Evolutionary conservation across 75 land plant genomes (phyloP).

Genomic region (Selaginella moellendorffii): DNA sequence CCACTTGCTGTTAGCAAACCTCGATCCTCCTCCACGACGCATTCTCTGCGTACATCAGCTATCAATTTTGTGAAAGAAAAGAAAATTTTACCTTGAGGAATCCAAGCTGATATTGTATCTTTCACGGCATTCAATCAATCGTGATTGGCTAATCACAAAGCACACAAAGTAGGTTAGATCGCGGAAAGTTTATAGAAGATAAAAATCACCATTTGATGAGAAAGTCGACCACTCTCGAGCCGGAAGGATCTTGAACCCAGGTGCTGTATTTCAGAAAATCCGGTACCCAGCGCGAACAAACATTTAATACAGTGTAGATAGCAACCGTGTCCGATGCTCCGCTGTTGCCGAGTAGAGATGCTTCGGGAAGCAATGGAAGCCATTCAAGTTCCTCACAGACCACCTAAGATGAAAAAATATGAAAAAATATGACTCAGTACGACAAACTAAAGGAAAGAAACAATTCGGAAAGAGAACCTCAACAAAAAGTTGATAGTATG

Average conservation of each 20-base stretch:
- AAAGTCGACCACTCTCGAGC: conserved; percentile 59
- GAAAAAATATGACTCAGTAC: not conserved
- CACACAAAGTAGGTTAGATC: not conserved
- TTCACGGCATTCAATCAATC: conserved; percentile 22
- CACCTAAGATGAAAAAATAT: conserved; percentile 29
- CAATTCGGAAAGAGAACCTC: conserved; percentile 45
- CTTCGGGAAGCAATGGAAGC: conserved; percentile 65
- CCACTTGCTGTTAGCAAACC: no score
- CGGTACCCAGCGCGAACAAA: conserved; percentile 72
- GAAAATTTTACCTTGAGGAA: not conserved
- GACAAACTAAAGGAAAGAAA: conserved; percentile 8
- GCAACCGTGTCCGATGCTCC: conserved; percentile 23
- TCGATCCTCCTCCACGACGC: conserved; percentile 3
- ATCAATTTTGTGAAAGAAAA: conserved; percentile 5
- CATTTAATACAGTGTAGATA: conserved; percentile 38
- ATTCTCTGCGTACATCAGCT: no score
- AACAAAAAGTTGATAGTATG: conserved; percentile 85
- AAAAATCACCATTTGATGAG: conserved; percentile 65
- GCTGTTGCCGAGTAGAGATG: conserved; percentile 12
- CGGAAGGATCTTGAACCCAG: conserved; percentile 68
- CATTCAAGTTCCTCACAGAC: conserved; percentile 96
- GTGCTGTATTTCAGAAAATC: conserved; percentile 74
- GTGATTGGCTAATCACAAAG: conserved; percentile 17
- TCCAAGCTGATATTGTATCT: not conserved
- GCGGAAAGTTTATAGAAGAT: no score